phyloP scores from a whole-genome alignment of 192 early-diverging fungal genomes.

The Backusella sp. region DNA sequence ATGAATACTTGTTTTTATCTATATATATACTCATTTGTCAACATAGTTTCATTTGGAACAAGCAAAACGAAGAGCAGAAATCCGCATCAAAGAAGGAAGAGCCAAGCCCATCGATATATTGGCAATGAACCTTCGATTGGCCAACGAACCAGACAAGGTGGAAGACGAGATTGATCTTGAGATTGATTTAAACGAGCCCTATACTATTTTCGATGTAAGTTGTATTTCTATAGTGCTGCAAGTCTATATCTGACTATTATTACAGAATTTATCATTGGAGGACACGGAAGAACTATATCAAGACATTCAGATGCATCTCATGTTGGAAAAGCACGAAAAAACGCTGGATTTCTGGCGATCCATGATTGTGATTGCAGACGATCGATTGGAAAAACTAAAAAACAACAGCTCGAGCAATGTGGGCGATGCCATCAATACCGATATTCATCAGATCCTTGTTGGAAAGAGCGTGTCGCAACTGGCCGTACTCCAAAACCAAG shows the following conservation, averaged over 20 bases:
- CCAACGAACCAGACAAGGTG: conserved; percentile 65
- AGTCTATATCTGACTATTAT: too few relatives aligned
- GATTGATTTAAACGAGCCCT: conserved; percentile 88
- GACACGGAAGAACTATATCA: conserved; percentile 80
- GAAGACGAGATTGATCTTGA: conserved; percentile 78
- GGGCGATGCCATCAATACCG: conserved; percentile 46
- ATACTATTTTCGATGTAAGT: conserved; percentile 67
- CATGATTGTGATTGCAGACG: conserved; percentile 80
- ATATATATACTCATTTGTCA: not conserved
- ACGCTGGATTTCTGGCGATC: conserved; percentile 86
- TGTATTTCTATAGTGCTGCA: too few relatives aligned
- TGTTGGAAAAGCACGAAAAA: conserved; percentile 73
- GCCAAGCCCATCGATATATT: conserved; percentile 92
- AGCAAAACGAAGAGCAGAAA: conserved; percentile 88
- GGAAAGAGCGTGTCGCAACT: conserved; percentile 79
- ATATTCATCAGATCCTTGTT: conserved; percentile 67
- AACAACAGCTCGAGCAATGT: conserved; percentile 6
- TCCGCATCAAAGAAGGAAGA: conserved; percentile 83
- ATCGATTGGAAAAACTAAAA: conserved; percentile 53
- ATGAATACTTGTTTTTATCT: not conserved
- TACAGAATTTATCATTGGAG: conserved; percentile 54
- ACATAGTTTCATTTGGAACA: conserved; percentile 82
- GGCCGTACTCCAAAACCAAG: conserved; percentile 67
- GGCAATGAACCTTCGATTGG: conserved; percentile 85
- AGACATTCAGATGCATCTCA: conserved; percentile 88